Evolutionary conservation across 2,329 filamentous ascomycete genomes (phyloP), one percentile per base, ranked within the genome.

Genomic region (Fusarium nisikadoi): DNA sequence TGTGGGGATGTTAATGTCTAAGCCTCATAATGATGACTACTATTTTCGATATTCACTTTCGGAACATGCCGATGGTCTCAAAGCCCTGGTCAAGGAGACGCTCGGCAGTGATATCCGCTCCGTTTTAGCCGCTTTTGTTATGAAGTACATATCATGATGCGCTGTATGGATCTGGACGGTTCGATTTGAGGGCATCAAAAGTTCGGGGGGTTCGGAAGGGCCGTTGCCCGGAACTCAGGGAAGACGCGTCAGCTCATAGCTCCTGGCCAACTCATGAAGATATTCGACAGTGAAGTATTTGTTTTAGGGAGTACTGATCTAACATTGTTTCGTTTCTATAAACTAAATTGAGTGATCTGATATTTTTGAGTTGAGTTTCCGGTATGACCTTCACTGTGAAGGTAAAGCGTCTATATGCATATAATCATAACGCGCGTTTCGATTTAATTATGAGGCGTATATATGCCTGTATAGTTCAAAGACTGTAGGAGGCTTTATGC

Each of bases 41-140:
- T 13, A 29, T 29, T 53, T 29, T 39, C 13, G 14, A 17, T 27
- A 53, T 53, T 39, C n/a, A 17, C 53, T 47, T 46, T 47, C 39
- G 53, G 53, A 35, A 47, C 53, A 19, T 56, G 39, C 39, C 53
- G 53, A 12, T 35, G 13, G 39, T n/a, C 17, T 29, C 39, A n/a
- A 33, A 13, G n/a, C 29, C 53, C 39, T n/a, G 12, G 29, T 23
- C 25, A 19, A 54, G 11, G n/a, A 16, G 31, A 16, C 23, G 5
- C 39, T 56, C 53, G 53, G 53, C 53, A 56, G 39, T 14, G n/a
- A 56, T 35, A 56, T 56, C 53, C 53, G 53, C 19, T 27, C 53
- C 53, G 53, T 47, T 35, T 35, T 56, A 56, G 27, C 53, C 53
- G 53, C n/a, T 20, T n/a, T n/a, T 20, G 9, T 17, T 52, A 8